Evolutionary conservation across 306 rosid genomes (phyloP).

Genomic region (Cucumis cinereus): DNA sequence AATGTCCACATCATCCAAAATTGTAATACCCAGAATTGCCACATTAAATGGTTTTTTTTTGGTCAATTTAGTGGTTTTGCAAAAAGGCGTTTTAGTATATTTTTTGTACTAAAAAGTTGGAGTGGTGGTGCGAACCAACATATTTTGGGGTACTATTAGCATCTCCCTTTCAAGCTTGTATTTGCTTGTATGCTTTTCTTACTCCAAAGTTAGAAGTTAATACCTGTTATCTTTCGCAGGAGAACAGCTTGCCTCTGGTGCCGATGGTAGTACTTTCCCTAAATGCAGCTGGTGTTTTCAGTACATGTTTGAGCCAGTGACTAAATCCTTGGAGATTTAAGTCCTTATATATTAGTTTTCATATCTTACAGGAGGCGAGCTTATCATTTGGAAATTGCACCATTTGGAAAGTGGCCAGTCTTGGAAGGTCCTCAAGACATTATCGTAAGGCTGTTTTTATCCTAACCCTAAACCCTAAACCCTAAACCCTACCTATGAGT

Average conservation of each 20-base stretch:
- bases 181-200: neutral
- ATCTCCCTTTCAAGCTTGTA: neutral
- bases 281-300: neutral
- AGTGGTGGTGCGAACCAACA: neutral
- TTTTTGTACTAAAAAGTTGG: neutral
- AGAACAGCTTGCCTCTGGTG: conserved; percentile 79
- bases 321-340: neutral
- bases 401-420: conserved; percentile 43
- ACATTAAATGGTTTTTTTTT: neutral
- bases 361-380: conserved; percentile 53
- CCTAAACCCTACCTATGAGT: neutral
- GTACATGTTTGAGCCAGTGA: neutral
- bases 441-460: conserved; percentile 31
- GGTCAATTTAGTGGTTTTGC: neutral
- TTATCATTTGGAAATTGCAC: conserved; percentile 67
- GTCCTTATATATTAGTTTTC: neutral
- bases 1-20: neutral
- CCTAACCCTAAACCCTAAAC: no score
- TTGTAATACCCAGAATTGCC: neutral
- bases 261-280: conserved; percentile 49
- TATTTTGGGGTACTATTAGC: neutral
- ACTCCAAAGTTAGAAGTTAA: neutral
- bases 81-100: neutral
- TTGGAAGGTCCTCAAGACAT: conserved; percentile 77
- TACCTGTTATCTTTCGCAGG: conserved; percentile 34